These are phyloP conservation scores for Sphaerulina populicola DNA, from an alignment of 2,329 filamentous ascomycete species.

Conservation along the genomic window DNA sequence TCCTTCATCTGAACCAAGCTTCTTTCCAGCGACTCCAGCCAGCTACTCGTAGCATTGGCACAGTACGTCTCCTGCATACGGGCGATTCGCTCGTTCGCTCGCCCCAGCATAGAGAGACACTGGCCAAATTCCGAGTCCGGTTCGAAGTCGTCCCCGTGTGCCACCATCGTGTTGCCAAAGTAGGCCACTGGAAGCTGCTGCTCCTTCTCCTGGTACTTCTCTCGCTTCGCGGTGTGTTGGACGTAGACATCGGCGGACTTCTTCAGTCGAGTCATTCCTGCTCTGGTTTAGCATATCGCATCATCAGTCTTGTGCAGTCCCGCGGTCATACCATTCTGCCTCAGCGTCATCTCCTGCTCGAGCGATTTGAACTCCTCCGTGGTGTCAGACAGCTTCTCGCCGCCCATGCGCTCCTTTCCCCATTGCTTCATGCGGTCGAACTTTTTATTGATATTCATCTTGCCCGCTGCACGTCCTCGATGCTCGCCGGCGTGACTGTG, in stretches of 20 bases:
- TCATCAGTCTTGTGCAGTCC: not conserved
- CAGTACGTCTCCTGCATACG: constrained; percentile 79
- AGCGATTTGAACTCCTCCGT: constrained; percentile 86
- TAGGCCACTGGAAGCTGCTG: constrained; percentile 72
- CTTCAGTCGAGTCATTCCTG: constrained; percentile 85
- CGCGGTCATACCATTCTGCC: constrained; percentile 63
- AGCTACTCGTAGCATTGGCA: constrained; percentile 66
- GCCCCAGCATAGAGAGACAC: constrained; percentile 69
- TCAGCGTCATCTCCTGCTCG: constrained; percentile 80
- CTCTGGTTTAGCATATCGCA: not conserved
- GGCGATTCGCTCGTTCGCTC: constrained; percentile 79
- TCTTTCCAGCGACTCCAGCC: constrained; percentile 86
- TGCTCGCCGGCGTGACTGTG: not conserved
- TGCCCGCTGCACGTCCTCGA: constrained; percentile 14
- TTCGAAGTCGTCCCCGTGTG: constrained; percentile 88
- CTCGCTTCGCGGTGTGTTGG: constrained; percentile 78
- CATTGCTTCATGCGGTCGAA: constrained; percentile 95
- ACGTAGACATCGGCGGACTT: constrained; percentile 77
- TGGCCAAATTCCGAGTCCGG: constrained; percentile 83
- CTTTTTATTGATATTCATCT: constrained; percentile 65
- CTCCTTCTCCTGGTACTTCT: constrained; percentile 79
- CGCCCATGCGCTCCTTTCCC: constrained; percentile 93
- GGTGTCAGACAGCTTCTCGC: constrained; percentile 75
- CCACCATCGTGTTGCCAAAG: constrained; percentile 75
- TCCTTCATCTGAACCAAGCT: constrained; percentile 94